These are phyloP conservation scores for Fabrea salina DNA, from an alignment of 169 alveolate genomes.

Conservation along the genomic window DNA sequence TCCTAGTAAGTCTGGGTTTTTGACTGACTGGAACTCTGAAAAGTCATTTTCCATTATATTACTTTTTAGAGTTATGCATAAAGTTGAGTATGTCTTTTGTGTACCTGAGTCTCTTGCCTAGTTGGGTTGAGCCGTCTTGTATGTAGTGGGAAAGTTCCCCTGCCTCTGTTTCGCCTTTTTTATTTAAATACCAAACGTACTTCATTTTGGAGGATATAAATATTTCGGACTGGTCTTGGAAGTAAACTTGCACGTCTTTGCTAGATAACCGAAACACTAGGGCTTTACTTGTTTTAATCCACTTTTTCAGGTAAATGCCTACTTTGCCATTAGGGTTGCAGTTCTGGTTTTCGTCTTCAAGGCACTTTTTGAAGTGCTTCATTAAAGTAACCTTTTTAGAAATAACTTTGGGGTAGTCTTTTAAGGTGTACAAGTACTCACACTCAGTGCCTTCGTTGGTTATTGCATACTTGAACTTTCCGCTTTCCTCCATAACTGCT, in stretches of 20 bases:
- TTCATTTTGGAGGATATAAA: neutral
- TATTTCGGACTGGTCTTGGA: slow-evolving; percentile 79
- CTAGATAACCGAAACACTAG: slow-evolving; percentile 80
- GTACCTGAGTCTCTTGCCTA: neutral
- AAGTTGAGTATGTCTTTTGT: neutral
- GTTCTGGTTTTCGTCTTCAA: slow-evolving; percentile 64
- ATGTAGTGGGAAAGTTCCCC: neutral
- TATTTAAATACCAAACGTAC: neutral
- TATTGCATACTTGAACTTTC: no score
- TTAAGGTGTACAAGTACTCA: no score
- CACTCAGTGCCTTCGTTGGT: no score
- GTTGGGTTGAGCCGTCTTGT: neutral
- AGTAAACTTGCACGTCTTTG: slow-evolving; percentile 82
- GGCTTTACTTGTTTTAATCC: slow-evolving; percentile 87
- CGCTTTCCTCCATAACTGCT: slow-evolving; percentile 64
- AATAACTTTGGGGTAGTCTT: slow-evolving; percentile 55
- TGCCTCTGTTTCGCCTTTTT: neutral
- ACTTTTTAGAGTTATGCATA: no score
- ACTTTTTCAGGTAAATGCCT: neutral
- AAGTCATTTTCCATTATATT: slow-evolving; percentile 23
- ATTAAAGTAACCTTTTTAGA: slow-evolving; percentile 77
- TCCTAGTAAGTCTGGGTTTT: neutral
- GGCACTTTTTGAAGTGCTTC: slow-evolving; percentile 73
- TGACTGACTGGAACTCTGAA: slow-evolving; percentile 13
- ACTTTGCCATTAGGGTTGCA: slow-evolving; percentile 18